Conservation (phyloP, 1,284 basidiomycete species). For the Microbotryum saponariae region DNA sequence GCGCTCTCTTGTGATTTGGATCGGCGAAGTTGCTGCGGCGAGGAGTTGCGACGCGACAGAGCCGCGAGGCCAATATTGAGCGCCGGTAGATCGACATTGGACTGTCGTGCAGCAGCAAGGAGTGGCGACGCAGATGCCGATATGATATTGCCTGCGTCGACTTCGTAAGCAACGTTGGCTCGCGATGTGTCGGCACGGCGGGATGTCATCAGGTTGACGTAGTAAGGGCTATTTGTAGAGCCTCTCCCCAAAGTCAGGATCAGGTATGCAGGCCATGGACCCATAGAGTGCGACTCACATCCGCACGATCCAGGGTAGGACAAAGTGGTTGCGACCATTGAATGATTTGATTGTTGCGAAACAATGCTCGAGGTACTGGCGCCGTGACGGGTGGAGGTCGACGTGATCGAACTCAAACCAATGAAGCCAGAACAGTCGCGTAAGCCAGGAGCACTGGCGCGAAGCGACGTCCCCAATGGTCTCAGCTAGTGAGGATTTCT, state of each 20-base stretch:
- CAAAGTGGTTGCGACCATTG: slow-evolving; percentile 54
- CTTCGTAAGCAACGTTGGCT: slow-evolving; percentile 58
- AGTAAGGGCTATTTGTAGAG: slow-evolving; percentile 51
- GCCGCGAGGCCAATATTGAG: slow-evolving; percentile 19
- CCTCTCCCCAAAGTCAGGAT: not conserved
- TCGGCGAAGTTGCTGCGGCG: slow-evolving; percentile 12
- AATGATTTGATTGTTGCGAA: slow-evolving; percentile 55
- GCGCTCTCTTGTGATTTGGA: slow-evolving; percentile 18
- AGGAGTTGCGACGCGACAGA: slow-evolving; percentile 38
- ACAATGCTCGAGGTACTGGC: slow-evolving; percentile 68
- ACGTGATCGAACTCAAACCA: slow-evolving; percentile 74
- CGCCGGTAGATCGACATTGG: slow-evolving; percentile 15
- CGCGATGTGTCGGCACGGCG: slow-evolving; percentile 49
- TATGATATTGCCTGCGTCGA: slow-evolving; percentile 61
- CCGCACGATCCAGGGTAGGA: slow-evolving; percentile 60
- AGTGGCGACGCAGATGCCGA: slow-evolving; percentile 44
- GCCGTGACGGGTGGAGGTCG: slow-evolving; percentile 55
- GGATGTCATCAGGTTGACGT: slow-evolving; percentile 43
- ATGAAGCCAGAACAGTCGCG: slow-evolving; percentile 72
- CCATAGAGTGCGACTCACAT: slow-evolving; percentile 46
- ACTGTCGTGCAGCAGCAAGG: slow-evolving; percentile 36
- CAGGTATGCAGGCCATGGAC: too few species aligned
- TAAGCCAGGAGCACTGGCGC: slow-evolving; percentile 64
- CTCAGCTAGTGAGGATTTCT: slow-evolving; percentile 46
- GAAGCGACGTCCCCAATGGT: slow-evolving; percentile 59